A percentile compares a stretch with the other conserved stretches of the same genome.
Conservation (phyloP, 2,329 filamentous ascomycete genomes). For the Falciphora oryzae region DNA sequence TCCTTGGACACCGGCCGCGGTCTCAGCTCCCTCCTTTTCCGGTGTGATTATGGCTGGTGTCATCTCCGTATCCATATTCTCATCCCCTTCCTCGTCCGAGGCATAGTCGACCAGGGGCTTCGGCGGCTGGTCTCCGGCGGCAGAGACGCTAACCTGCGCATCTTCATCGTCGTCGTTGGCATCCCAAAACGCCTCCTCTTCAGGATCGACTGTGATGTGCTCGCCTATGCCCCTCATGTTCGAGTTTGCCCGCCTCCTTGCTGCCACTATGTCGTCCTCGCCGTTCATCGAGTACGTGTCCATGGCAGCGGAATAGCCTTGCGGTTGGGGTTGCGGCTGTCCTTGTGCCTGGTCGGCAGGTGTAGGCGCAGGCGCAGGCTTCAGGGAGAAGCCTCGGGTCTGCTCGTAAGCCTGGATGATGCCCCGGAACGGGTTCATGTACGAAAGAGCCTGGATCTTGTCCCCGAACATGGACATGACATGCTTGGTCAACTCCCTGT, state of each 20-base stretch:
- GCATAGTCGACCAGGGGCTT: conserved; percentile 87
- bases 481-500: conserved; percentile 77
- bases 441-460: conserved; percentile 67
- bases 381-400: conserved; percentile 43
- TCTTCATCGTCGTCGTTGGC: conserved; percentile 82
- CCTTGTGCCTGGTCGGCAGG: conserved; percentile 1
- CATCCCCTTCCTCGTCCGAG: conserved; percentile 78
- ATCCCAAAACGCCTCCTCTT: conserved; percentile 93
- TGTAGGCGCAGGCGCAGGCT: not conserved
- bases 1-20: conserved; percentile 17
- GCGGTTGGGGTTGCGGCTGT: conserved; percentile 6
- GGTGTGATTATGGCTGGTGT: conserved; percentile 9
- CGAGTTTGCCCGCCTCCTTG: conserved; percentile 32
- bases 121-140: conserved; percentile 15
- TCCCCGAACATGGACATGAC: conserved; percentile 80
- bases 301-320: conserved; percentile 49
- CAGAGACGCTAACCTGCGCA: conserved; percentile 36
- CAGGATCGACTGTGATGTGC: conserved; percentile 66
- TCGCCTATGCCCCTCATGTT: conserved; percentile 59
- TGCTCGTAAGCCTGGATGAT: conserved; percentile 75
- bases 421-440: conserved; percentile 77
- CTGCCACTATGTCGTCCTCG: conserved; percentile 47
- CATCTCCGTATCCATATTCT: conserved; percentile 49
- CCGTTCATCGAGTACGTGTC: conserved; percentile 67
- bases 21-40: conserved; percentile 23